A percentile compares a stretch with the other conserved stretches of the same genome.
Evolutionary conservation across 768 basidiomycete genomes (phyloP).

Genomic region (Mycena leptocephala): DNA sequence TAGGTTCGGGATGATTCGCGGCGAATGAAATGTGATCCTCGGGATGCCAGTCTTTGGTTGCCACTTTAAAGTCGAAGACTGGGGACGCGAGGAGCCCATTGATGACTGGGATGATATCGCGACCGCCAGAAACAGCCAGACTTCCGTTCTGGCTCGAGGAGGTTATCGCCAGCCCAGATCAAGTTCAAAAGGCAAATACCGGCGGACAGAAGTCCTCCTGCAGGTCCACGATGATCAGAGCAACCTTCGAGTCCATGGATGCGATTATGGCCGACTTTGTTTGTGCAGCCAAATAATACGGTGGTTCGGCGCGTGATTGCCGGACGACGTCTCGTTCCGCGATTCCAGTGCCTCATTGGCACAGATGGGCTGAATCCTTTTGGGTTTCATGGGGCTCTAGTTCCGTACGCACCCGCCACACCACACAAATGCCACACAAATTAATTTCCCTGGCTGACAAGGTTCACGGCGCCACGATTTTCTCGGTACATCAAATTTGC

Average conservation of each 20-base stretch:
- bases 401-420: no score
- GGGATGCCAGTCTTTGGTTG: slow-evolving; percentile 65
- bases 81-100: slow-evolving; percentile 60
- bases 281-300: no score
- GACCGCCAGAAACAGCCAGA: slow-evolving; percentile 72
- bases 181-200: slow-evolving; percentile 30
- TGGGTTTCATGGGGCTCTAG: no score
- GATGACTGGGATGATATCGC: slow-evolving; percentile 65
- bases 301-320: no score
- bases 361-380: no score
- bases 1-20: slow-evolving; percentile 53
- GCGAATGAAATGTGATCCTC: slow-evolving; percentile 73
- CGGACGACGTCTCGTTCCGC: no score
- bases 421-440: no score
- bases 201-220: slow-evolving; percentile 78
- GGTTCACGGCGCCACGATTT: no score
- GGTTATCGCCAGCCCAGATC: slow-evolving; percentile 1
- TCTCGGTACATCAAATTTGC: no score
- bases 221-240: slow-evolving; percentile 73
- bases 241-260: slow-evolving; percentile 44
- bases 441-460: no score
- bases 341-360: no score
- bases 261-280: no score
- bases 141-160: slow-evolving; percentile 54
- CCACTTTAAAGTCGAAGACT: slow-evolving; percentile 56